phyloP scores from a whole-genome alignment of 2,329 filamentous ascomycete species.

The Cladosporium sp. region DNA sequence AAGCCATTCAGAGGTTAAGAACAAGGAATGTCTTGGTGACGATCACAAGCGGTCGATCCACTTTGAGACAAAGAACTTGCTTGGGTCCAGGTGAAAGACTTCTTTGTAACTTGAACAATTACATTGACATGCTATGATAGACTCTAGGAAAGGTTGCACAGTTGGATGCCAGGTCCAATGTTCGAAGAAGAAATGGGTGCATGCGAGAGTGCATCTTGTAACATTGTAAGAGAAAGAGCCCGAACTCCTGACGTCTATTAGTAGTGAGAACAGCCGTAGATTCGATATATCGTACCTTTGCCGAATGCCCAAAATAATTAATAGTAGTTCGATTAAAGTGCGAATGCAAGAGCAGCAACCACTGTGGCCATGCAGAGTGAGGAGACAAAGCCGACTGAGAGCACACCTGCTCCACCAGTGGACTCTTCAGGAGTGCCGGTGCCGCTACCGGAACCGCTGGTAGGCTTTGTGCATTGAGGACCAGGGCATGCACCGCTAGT shows the following conservation, averaged over 20 bases:
- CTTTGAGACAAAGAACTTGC: background rate
- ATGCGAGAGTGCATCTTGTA: constrained; percentile 3
- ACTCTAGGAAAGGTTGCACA: background rate
- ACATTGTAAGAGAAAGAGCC: background rate
- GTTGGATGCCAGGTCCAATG: background rate
- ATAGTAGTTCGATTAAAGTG: constrained; percentile 16
- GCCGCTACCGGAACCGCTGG: constrained; percentile 14
- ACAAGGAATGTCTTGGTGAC: background rate
- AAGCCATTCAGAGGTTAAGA: background rate
- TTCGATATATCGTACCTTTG: background rate
- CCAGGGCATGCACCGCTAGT: constrained; percentile 5
- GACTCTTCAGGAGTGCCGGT: constrained; percentile 15
- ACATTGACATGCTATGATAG: constrained; percentile 9
- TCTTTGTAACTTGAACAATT: background rate
- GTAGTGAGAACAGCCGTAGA: background rate
- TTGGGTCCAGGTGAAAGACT: background rate
- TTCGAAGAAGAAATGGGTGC: background rate
- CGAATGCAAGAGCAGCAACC: constrained; percentile 22
- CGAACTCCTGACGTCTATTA: constrained; percentile 4
- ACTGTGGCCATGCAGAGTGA: constrained; percentile 13
- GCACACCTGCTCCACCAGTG: constrained; percentile 15
- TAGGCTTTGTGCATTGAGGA: constrained; percentile 17
- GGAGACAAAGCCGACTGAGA: constrained; percentile 9
- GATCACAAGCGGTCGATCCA: background rate
- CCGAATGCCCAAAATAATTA: constrained; percentile 8